Evolutionary conservation across 2,329 filamentous ascomycete species (phyloP).

Genomic region (Colletotrichum euphorbiae): DNA sequence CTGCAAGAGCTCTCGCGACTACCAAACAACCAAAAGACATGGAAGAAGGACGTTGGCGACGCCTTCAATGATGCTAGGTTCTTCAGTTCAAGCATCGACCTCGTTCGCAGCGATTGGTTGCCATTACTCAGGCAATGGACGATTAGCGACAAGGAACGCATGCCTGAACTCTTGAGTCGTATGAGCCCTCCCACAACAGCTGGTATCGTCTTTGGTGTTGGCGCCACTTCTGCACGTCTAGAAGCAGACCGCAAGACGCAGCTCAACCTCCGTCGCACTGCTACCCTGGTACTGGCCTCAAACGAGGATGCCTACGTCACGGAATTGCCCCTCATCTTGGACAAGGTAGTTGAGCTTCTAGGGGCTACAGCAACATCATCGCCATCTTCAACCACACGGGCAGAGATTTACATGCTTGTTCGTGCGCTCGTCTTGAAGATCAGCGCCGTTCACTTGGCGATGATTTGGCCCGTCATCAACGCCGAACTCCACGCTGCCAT

Average conservation of each 20-base stretch:
- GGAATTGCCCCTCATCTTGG: slow-evolving; percentile 78
- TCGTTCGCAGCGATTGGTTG: slow-evolving; percentile 83
- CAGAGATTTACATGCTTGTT: slow-evolving; percentile 90
- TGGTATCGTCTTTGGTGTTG: slow-evolving; percentile 98
- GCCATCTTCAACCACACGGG: slow-evolving; percentile 87
- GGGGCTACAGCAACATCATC: slow-evolving; percentile 87
- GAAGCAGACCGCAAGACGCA: slow-evolving; percentile 96
- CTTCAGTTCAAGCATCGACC: slow-evolving; percentile 74
- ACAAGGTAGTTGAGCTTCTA: slow-evolving; percentile 88
- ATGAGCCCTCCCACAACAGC: slow-evolving; percentile 89
- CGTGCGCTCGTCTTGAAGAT: slow-evolving; percentile 84
- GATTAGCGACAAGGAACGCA: slow-evolving; percentile 85
- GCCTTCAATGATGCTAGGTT: slow-evolving; percentile 92
- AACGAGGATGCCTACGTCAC: slow-evolving; percentile 82
- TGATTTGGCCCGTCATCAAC: slow-evolving; percentile 91
- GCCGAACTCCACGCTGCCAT: slow-evolving; percentile 85
- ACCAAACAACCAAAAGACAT: slow-evolving; percentile 84
- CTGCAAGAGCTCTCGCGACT: slow-evolving; percentile 82
- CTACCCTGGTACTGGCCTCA: slow-evolving; percentile 81
- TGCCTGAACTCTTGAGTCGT: slow-evolving; percentile 82
- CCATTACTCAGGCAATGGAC: slow-evolving; percentile 87
- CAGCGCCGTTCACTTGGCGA: slow-evolving; percentile 81
- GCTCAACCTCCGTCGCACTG: slow-evolving; percentile 85
- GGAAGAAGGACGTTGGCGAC: slow-evolving; percentile 93
- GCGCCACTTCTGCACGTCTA: slow-evolving; percentile 90